Base-by-base conservation (phyloP, 2,329 filamentous ascomycete genomes). In the Cercospora brassicicola region DNA sequence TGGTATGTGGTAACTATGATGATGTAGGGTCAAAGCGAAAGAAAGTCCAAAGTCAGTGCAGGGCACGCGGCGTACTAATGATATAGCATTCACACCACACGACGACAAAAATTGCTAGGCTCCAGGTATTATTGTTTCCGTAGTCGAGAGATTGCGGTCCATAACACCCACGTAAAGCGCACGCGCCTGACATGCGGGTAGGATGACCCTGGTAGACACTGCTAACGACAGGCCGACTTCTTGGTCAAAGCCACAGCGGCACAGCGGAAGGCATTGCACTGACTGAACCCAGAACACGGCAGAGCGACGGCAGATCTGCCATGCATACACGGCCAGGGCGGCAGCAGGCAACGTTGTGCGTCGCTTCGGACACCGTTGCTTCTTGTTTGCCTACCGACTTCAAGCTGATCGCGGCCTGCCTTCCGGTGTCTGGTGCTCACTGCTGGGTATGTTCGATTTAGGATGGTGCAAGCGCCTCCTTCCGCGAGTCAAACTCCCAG, bases 91-190 rank as follows among this genome's bases (percentile, higher is more conserved):
- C 68, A 72, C 65, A 65, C 26, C 60, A 64, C 51, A 51, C 59
- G 33, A 36, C 48, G 20, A 42, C 56, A 18, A 31, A 65, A 63
- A 59, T 64, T 51, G 59, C 67, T 67, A 71, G 71, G 65, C 67
- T 69, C 64, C 67, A 69, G 67, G 61, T 57, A 65, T 64, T 55
- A 55, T 45, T 56, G 51, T 45, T 57, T 64, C 59, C 59, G 55
- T 66, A 66, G 57, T 53, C 64, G 60, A 69, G 69, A 72, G 66
- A 72, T 72, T 72, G 66, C 71, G 67, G 67, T 72, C 64, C 71
- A 72, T 71, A 69, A 57, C 66, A 71, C 67, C 67, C 67, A 69
- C 64, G 67, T 63, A 30, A 31, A 64, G 61, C 67, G 71, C 69
- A 72, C 71, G 71, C 64, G 63, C 67, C 67, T 65, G 62, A 45